These are phyloP conservation scores for Acanthamoeba lenticulata DNA, from an alignment of 208 protist species.

Conservation along the genomic window DNA sequence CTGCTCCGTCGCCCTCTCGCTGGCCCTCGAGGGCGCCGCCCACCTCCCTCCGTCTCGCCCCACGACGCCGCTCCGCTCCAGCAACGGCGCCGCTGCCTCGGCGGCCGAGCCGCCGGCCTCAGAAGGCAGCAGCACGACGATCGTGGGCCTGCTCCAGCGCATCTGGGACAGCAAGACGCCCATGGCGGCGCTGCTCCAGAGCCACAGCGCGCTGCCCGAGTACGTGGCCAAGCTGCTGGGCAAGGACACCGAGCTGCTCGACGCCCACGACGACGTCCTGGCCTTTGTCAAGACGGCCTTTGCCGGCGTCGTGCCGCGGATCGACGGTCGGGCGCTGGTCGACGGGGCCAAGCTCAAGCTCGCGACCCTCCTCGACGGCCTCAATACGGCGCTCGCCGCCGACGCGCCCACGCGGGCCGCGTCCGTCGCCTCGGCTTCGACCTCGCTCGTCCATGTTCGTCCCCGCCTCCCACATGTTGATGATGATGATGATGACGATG, in stretches of 20 bases:
- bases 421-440: not conserved
- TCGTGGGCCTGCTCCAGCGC: not conserved
- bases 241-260: slow-evolving; percentile 17
- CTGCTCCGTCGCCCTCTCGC: not conserved
- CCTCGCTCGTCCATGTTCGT: not conserved
- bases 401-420: not conserved
- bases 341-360: not conserved
- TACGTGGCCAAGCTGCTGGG: slow-evolving; percentile 20
- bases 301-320: not conserved
- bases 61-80: too few relatives aligned
- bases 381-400: not conserved
- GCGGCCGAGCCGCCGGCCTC: not conserved
- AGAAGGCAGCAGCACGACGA: too few relatives aligned
- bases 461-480: not conserved
- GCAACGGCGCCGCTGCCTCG: too few relatives aligned
- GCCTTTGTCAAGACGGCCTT: not conserved
- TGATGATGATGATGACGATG: not conserved
- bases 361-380: not conserved
- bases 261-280: not conserved
- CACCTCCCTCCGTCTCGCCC: too few relatives aligned
- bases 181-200: not conserved
- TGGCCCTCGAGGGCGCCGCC: too few relatives aligned
- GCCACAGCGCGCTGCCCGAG: not conserved
- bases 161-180: slow-evolving; percentile 1
- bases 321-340: not conserved